A percentile compares a stretch with the other conserved stretches of the same genome.
Evolutionary conservation across 2,329 filamentous ascomycete species (phyloP).

Genomic region (Diaporthe caulivora): DNA sequence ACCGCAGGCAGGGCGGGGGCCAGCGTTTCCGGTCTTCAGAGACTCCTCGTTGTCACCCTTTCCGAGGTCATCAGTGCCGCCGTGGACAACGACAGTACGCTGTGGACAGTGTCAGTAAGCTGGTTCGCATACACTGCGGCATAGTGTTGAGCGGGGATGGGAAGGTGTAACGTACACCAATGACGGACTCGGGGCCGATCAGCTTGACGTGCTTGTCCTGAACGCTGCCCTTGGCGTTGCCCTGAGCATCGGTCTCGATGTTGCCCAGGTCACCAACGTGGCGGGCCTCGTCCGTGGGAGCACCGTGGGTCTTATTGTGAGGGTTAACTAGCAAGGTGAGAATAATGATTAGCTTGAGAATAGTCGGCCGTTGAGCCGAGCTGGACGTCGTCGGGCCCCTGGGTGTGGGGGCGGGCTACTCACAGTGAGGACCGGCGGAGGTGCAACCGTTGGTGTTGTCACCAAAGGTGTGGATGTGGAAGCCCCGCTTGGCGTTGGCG

Average conservation of each 20-base stretch:
- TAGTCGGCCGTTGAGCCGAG: neutral
- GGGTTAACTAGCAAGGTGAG: constrained; percentile 82
- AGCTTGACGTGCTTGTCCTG: constrained; percentile 90
- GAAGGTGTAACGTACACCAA: constrained; percentile 76
- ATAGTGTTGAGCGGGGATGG: neutral
- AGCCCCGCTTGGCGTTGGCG: constrained; percentile 94
- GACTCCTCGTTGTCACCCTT: constrained; percentile 93
- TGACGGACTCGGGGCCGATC: constrained; percentile 93
- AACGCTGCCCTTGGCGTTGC: constrained; percentile 85
- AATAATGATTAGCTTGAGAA: constrained; percentile 33
- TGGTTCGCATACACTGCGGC: too few relatives aligned
- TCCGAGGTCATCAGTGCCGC: constrained; percentile 96
- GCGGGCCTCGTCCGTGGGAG: constrained; percentile 83
- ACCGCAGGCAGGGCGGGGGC: constrained; percentile 92
- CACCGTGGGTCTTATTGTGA: constrained; percentile 90
- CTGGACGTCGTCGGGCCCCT: neutral
- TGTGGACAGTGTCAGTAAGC: constrained; percentile 50
- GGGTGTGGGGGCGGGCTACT: constrained; percentile 52
- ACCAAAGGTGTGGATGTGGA: constrained; percentile 99
- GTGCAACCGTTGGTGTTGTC: constrained; percentile 99
- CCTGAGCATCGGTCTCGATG: constrained; percentile 93
- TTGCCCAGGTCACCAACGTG: constrained; percentile 99
- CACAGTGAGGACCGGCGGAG: constrained; percentile 97
- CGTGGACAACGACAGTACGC: constrained; percentile 96
- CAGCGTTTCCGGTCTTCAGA: constrained; percentile 98